Evolutionary conservation across 2,329 filamentous ascomycete species (phyloP).

Genomic region (Fusarium tanahbumbuense): DNA sequence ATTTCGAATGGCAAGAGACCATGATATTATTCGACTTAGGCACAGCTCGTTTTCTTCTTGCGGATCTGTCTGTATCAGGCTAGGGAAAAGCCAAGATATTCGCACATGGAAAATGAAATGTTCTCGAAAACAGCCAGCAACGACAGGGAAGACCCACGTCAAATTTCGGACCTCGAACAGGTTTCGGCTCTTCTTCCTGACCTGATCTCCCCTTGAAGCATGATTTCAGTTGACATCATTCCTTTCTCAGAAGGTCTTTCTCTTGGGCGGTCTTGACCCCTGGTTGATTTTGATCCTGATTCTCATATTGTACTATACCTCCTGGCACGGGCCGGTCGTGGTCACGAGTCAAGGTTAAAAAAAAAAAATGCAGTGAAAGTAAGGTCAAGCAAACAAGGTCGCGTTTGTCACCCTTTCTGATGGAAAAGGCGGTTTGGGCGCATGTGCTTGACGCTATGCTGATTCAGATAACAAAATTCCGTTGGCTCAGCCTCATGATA

Average conservation of each 20-base stretch:
- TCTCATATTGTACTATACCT: constrained; percentile 15
- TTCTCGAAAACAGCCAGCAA: constrained; percentile 20
- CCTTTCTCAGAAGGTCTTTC: constrained; percentile 38
- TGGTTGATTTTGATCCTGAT: constrained; percentile 13
- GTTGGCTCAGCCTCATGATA: constrained; percentile 21
- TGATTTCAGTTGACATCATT: constrained; percentile 32
- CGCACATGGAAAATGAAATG: constrained; percentile 18
- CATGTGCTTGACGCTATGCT: constrained; percentile 18
- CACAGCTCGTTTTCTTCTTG: neutral
- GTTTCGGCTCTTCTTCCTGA: constrained; percentile 41
- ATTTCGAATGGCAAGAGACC: neutral
- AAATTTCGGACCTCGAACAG: constrained; percentile 41
- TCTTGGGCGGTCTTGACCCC: constrained; percentile 15
- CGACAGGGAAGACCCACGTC: constrained; percentile 25
- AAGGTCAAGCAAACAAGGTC: neutral
- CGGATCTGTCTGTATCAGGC: neutral
- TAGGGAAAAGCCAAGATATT: neutral
- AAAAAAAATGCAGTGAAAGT: constrained; percentile 4
- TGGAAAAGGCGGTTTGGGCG: constrained; percentile 24
- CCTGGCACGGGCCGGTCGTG: constrained; percentile 34
- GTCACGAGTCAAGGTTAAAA: constrained; percentile 28
- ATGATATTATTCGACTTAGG: neutral
- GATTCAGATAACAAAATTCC: constrained; percentile 15
- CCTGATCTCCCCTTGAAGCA: constrained; percentile 23
- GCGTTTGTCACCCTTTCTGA: constrained; percentile 8